phyloP scores from a whole-genome alignment of 2,329 filamentous ascomycete species.

The Didymella segeticola region DNA sequence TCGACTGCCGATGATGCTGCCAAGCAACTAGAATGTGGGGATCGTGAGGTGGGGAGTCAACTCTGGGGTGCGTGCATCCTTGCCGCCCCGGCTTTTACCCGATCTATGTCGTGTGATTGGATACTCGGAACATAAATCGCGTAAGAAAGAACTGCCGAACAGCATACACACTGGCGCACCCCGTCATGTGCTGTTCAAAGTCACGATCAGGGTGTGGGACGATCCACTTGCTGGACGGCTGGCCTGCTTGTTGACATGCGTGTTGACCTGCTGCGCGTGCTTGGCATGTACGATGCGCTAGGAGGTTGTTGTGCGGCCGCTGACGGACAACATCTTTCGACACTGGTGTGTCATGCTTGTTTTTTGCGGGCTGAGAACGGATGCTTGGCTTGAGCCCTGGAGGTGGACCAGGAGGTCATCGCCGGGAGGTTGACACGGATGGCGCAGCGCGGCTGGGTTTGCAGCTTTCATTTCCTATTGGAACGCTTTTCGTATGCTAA shows the following conservation, averaged over 20 bases:
- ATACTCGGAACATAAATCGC: neutral
- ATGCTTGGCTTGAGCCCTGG: no score
- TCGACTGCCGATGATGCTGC: constrained; percentile 13
- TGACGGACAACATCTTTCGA: neutral
- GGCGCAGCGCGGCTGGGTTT: neutral
- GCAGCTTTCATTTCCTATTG: neutral
- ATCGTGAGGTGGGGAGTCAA: constrained; percentile 6
- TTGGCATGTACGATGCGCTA: constrained; percentile 7
- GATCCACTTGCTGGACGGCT: neutral
- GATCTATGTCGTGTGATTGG: constrained; percentile 3
- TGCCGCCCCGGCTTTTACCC: constrained; percentile 6
- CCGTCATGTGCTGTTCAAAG: constrained; percentile 6
- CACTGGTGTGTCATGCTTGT: neutral
- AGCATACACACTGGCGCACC: neutral
- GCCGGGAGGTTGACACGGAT: neutral
- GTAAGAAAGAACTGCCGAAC: constrained; percentile 7
- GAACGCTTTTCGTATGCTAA: neutral
- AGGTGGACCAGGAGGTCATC: neutral
- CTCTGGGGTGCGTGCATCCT: constrained; percentile 14
- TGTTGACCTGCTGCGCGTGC: constrained; percentile 1
- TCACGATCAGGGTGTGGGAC: neutral
- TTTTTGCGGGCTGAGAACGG: neutral
- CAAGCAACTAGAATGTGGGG: constrained; percentile 15
- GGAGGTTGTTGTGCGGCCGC: constrained; percentile 5
- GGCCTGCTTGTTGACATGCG: constrained; percentile 3